A percentile compares a stretch with the other conserved stretches of the same genome.
Evolutionary conservation across 1,284 basidiomycete species (phyloP).

Genomic region (Tilletia indica): DNA sequence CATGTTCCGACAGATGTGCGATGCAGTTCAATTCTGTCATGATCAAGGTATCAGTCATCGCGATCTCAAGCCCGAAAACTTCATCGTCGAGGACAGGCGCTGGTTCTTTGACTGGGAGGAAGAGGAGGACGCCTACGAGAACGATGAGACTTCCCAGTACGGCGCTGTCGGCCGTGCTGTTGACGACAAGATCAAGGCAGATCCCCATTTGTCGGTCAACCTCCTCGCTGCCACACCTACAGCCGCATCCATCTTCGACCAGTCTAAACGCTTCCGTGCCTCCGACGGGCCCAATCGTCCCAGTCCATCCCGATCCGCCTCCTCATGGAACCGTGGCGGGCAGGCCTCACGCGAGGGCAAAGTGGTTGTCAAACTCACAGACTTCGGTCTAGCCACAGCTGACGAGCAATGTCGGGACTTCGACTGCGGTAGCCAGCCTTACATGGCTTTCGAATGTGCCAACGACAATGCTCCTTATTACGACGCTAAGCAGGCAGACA

Average conservation of each 20-base stretch:
- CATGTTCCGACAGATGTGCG: constrained; percentile 98
- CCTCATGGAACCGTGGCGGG: constrained; percentile 58
- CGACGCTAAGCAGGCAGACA: constrained; percentile 88
- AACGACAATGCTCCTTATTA: constrained; percentile 94
- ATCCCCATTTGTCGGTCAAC: neutral
- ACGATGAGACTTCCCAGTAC: constrained; percentile 2
- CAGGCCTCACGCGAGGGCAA: constrained; percentile 25
- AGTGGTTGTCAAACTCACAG: constrained; percentile 81
- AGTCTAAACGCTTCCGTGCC: constrained; percentile 1
- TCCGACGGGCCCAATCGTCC: neutral
- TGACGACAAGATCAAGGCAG: neutral
- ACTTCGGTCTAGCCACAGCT: constrained; percentile 92
- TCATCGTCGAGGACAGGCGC: constrained; percentile 57
- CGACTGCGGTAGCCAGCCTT: constrained; percentile 96
- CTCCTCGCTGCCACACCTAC: constrained; percentile 13
- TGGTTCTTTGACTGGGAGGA: constrained; percentile 22
- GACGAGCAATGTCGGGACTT: constrained; percentile 87
- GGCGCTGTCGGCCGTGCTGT: neutral
- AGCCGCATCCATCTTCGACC: neutral
- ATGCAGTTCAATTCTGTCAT: constrained; percentile 94
- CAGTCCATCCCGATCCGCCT: constrained; percentile 50
- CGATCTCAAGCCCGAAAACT: constrained; percentile 84
- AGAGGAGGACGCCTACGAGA: constrained; percentile 23
- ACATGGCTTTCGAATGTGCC: constrained; percentile 98
- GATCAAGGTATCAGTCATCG: constrained; percentile 87